Evolutionary conservation across 805 yeast species (phyloP).

Genomic region (Teunomyces aglyptinius): DNA sequence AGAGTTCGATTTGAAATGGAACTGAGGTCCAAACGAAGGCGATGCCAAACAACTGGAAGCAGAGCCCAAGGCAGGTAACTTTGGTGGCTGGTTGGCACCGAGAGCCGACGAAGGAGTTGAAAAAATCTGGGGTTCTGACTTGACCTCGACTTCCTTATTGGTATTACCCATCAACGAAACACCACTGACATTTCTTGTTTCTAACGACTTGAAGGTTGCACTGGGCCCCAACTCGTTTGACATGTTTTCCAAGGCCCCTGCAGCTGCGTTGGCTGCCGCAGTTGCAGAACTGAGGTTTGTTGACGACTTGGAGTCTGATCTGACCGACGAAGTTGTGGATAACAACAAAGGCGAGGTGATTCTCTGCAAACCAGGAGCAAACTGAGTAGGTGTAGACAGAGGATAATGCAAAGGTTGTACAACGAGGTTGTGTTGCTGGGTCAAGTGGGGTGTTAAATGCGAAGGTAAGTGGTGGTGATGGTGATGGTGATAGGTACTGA

Average conservation of each 20-base stretch:
- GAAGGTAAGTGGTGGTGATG: constrained; percentile 13
- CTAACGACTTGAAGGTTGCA: constrained; percentile 36
- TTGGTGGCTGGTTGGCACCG: constrained; percentile 24
- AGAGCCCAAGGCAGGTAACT: constrained; percentile 33
- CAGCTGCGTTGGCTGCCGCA: constrained; percentile 22
- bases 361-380: constrained; percentile 60
- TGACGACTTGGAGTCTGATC: constrained; percentile 17
- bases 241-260: constrained; percentile 46
- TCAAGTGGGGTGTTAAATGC: constrained; percentile 8
- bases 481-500: constrained; percentile 11
- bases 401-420: constrained; percentile 66
- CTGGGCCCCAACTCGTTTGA: constrained; percentile 44
- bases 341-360: constrained; percentile 65
- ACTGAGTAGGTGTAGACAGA: constrained; percentile 66
- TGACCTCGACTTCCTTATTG: constrained; percentile 9
- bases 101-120: constrained; percentile 41
- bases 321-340: constrained; percentile 46
- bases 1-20: constrained; percentile 15
- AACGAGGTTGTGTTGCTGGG: constrained; percentile 21
- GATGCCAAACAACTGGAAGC: constrained; percentile 24
- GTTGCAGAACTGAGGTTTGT: constrained; percentile 5
- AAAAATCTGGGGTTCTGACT: constrained; percentile 15
- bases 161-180: constrained; percentile 35
- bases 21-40: constrained; percentile 49
- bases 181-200: constrained; percentile 15